Evolutionary conservation across 176 grass and related monocot genomes (phyloP), one percentile per base, ranked within the genome.

Genomic region (Panicum miliaceum): DNA sequence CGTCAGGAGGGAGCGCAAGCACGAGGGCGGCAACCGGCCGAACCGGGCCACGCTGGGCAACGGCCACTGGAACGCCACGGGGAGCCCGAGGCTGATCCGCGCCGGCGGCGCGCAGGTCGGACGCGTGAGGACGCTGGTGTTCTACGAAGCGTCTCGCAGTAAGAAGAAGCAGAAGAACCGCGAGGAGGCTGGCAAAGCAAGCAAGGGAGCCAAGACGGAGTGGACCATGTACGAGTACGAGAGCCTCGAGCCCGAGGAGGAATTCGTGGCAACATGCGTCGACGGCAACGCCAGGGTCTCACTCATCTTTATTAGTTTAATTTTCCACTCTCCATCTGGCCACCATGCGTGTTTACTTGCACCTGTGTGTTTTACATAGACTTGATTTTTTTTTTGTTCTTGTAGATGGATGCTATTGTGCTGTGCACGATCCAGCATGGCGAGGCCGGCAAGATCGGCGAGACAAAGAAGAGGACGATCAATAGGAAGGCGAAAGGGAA

Each of bases 161-260:
- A 37, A 48, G 77, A 80, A 79, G 77, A 80, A 51, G 40, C 4
- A 6, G 40, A 41, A 7, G 41, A 75, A 27, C 46, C 7, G 6
- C 26, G 16, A 16, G 61, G 61, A 75, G 1, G 12, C 11, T 41
- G 3, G 19, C 19, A 22, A 54, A 22, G 5, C 52, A 22, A 8
- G 2, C 52, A 58, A 47, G 37, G 42, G 12, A 4, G 52, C 1
- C 0, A 86, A 72, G 53, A 86, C 84, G 1, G n/a, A 47, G 2
- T 86, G 84, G 84, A 80, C 76, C n/a, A 86, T 80, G 84, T 73
- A 80, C 32, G 84, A 86, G 76, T 86, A 86, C 42, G 56, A 80
- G 67, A 86, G 58, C 65, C 6, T 86, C n/a, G 5, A 15, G 0
- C 80, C 84, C 14, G 73, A 76, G 52, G 73, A 11, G 0, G 73